Base-by-base conservation (phyloP, 2,329 filamentous ascomycete species). In the Cladosporium halotolerans region DNA sequence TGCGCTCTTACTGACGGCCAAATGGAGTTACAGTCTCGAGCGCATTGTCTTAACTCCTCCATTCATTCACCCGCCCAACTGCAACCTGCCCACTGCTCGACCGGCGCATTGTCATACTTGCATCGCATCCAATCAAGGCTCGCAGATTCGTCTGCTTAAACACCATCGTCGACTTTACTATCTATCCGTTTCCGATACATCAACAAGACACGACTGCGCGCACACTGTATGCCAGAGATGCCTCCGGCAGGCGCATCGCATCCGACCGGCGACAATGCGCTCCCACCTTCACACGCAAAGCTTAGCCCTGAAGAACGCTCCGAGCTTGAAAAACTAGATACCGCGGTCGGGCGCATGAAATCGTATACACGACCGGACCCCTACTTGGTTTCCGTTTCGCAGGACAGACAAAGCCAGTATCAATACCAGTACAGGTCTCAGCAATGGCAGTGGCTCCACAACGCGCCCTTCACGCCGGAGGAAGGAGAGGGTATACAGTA, bases 401-500 rank as follows among this genome's bases (percentile, higher is more conserved):
- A 74, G 31, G 65, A 76, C 48, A 19, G 34, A 28, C 10, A 43
- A 11, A 57, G 58, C 36, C 61, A 73, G 42, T 76, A 73, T 58
- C 67, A 68, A 51, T 72, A 76, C 53, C 63, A 66, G 50, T 72
- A 71, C n/a, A 64, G 66, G 34, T 67, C 56, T 63, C 72, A 62
- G 63, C 68, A 54, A 60, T 66, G 53, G 64, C 54, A 64, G 55
- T 77, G 73, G 73, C 71, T 70, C 56, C 56, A 60, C 31, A 72
- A 77, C 53, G 76, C 76, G 2, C 76, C 80, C 3, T 85, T 83
- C 66, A 67, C 70, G 47, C 67, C 67, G 14, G 70, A 77, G 57
- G 82, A 85, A 66, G 76, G 82, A 61, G 64, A 67, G 44, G 72
- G 76, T 60, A 71, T 82, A 49, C 82, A 84, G 63, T 84, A 84